These are phyloP conservation scores for Lentinus tigrinus DNA, from an alignment of 768 basidiomycete species.

Conservation along the genomic window DNA sequence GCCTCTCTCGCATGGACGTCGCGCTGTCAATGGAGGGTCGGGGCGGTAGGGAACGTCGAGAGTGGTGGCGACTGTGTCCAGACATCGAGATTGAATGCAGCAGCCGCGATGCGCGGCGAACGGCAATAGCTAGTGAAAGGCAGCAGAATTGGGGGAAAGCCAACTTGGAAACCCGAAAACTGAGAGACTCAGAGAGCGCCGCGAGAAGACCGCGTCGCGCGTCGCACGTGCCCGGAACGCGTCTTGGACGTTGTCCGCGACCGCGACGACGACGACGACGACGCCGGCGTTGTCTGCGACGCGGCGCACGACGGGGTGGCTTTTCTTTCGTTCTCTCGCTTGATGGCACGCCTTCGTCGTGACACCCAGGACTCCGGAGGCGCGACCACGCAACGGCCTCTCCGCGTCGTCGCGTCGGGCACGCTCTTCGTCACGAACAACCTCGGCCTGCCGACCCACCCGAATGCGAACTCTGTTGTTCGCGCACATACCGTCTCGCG, in stretches of 20 bases:
- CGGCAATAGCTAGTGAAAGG: too few species aligned
- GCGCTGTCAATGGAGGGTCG: too few species aligned
- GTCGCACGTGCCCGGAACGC: not conserved
- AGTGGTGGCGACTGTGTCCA: too few species aligned
- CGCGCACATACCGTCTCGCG: conserved; percentile 74
- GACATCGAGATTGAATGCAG: too few species aligned
- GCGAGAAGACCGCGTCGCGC: not conserved
- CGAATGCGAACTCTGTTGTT: conserved; percentile 52
- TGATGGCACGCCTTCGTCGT: conserved; percentile 30
- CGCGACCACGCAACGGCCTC: conserved; percentile 30
- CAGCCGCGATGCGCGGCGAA: too few species aligned
- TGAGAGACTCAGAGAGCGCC: too few species aligned
- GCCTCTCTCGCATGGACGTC: too few species aligned
- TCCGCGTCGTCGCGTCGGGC: conserved; percentile 77
- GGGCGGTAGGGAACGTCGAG: too few species aligned
- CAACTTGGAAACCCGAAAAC: too few species aligned
- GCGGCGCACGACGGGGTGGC: conserved; percentile 2
- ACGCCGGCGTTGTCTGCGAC: not conserved
- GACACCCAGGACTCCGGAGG: conserved; percentile 24
- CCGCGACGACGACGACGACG: conserved; percentile 1
- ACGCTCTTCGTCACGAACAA: conserved; percentile 80
- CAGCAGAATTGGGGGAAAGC: too few species aligned
- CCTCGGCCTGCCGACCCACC: conserved; percentile 59
- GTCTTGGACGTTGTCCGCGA: conserved; percentile 5
- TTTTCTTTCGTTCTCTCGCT: not conserved